Evolutionary conservation across 129 eudicot genomes (phyloP).

Genomic region (Flaveria brownii): DNA sequence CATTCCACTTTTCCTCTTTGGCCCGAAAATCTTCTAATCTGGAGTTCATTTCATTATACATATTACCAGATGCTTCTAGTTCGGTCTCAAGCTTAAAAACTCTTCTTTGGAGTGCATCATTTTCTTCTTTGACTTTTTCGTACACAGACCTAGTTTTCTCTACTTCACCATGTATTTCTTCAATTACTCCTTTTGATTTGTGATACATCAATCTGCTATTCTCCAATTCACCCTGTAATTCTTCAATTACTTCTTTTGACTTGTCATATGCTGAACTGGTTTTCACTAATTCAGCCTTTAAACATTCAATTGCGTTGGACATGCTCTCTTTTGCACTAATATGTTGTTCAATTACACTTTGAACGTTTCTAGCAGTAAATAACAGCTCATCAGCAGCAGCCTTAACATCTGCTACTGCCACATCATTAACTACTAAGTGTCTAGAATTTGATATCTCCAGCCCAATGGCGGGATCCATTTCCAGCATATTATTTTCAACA

Average conservation of each 20-base stretch:
- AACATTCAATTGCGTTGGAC: slow-evolving; percentile 32
- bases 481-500: slow-evolving; percentile 29
- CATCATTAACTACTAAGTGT: slow-evolving; percentile 26
- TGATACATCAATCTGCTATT: slow-evolving; percentile 42
- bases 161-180: slow-evolving; percentile 50
- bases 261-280: slow-evolving; percentile 36
- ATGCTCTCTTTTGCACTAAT: slow-evolving; percentile 32
- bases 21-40: slow-evolving; percentile 48
- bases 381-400: slow-evolving; percentile 49
- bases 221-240: slow-evolving; percentile 49
- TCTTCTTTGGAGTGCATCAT: slow-evolving; percentile 43
- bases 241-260: slow-evolving; percentile 52
- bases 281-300: slow-evolving; percentile 51
- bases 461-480: slow-evolving; percentile 33
- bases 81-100: slow-evolving; percentile 53
- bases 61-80: slow-evolving; percentile 46
- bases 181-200: slow-evolving; percentile 46
- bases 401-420: slow-evolving; percentile 27
- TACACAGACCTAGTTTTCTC: slow-evolving; percentile 39
- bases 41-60: slow-evolving; percentile 48
- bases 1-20: slow-evolving; percentile 45
- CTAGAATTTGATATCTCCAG: slow-evolving; percentile 27
- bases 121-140: slow-evolving; percentile 53
- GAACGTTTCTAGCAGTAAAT: slow-evolving; percentile 48
- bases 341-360: slow-evolving; percentile 41